A percentile compares a stretch with the other conserved stretches of the same genome.
Evolutionary conservation across 306 rosid genomes (phyloP).

Genomic region (Medicago ruthenica): DNA sequence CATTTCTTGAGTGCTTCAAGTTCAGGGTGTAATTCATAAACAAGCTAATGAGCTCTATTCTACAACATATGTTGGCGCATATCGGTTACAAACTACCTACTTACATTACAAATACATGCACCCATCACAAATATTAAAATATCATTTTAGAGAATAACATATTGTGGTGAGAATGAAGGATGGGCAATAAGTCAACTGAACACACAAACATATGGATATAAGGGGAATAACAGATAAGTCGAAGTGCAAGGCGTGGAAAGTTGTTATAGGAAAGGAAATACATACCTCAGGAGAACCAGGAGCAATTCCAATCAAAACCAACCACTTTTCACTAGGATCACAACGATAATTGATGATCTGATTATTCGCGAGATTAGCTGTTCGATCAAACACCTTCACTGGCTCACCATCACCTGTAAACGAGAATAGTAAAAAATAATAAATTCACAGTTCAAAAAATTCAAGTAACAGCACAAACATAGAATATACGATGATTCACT

Average conservation of each 20-base stretch:
- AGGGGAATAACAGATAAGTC: slow-evolving; percentile 15
- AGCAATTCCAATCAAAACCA: slow-evolving; percentile 82
- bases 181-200: neutral
- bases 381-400: slow-evolving; percentile 75
- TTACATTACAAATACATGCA: slow-evolving; percentile 10
- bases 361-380: slow-evolving; percentile 71
- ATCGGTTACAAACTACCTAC: slow-evolving; percentile 1
- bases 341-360: slow-evolving; percentile 86
- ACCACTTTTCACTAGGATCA: slow-evolving; percentile 81
- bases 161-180: slow-evolving; percentile 12
- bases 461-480: neutral
- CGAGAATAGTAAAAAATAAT: slow-evolving; percentile 29
- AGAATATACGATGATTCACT: neutral
- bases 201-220: slow-evolving; percentile 22
- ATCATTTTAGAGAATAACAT: slow-evolving; percentile 12
- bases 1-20: neutral
- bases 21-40: slow-evolving; percentile 30
- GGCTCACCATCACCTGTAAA: slow-evolving; percentile 74
- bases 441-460: slow-evolving; percentile 24
- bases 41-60: neutral
- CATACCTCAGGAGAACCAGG: slow-evolving; percentile 80
- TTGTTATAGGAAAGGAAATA: slow-evolving; percentile 34
- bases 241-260: slow-evolving; percentile 19
- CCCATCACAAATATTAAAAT: slow-evolving; percentile 7
- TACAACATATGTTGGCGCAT: slow-evolving; percentile 5